A percentile compares a stretch with the other conserved stretches of the same genome.
phyloP scores from a whole-genome alignment of 352 stramenopile genomes.

The Globisporangium viniferum region DNA sequence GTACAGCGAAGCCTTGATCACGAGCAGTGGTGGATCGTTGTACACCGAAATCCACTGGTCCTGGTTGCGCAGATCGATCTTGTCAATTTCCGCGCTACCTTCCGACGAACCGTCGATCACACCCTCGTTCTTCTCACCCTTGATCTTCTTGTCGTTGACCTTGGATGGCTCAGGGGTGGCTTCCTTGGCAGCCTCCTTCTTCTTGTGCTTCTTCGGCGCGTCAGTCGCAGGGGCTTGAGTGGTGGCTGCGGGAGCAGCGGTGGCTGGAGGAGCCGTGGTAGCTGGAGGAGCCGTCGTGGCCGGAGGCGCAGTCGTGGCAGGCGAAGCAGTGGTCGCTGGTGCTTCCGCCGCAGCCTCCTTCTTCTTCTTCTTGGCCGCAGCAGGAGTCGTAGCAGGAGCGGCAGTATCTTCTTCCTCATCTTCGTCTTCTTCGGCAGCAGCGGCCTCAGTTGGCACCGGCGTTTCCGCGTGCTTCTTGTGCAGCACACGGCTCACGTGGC shows the following conservation, averaged over 20 bases:
- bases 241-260: conserved; percentile 1
- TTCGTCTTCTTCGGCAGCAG: conserved; percentile 17
- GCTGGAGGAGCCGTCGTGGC: conserved; percentile 6
- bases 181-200: conserved; percentile 25
- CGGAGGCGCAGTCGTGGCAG: conserved; percentile 19
- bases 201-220: conserved; percentile 27
- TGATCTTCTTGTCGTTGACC: conserved; percentile 68
- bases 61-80: conserved; percentile 73
- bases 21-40: conserved; percentile 70
- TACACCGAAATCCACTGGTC: conserved; percentile 82
- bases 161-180: conserved; percentile 9
- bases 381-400: conserved; percentile 1
- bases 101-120: conserved; percentile 76
- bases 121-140: conserved; percentile 70
- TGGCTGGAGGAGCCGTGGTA: conserved; percentile 8
- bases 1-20: conserved; percentile 85
- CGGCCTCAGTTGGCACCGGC: neutral
- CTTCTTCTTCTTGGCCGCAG: conserved; percentile 22
- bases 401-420: conserved; percentile 11
- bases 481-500: conserved; percentile 33
- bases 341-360: conserved; percentile 26
- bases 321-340: conserved; percentile 22
- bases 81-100: conserved; percentile 78
- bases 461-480: conserved; percentile 20
- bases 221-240: conserved; percentile 9